Evolutionary conservation across 768 basidiomycete genomes (phyloP).

Genomic region (Termitomyces titanicus): DNA sequence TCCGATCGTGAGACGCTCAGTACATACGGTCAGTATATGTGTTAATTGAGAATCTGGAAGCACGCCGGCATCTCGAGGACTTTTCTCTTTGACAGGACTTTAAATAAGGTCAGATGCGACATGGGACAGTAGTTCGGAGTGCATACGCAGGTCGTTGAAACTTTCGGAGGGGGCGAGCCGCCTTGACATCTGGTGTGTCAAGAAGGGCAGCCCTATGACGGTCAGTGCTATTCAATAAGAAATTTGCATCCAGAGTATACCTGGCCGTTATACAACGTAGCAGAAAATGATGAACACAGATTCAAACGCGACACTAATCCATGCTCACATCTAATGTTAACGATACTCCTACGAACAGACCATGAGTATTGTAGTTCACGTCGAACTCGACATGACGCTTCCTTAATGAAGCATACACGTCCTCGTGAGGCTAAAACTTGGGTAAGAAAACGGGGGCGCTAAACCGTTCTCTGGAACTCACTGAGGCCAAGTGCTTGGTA

Average conservation of each 20-base stretch:
- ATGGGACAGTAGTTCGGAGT: neutral
- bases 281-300: neutral
- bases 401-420: slow-evolving; percentile 44
- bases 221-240: neutral
- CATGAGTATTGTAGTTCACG: slow-evolving; percentile 46
- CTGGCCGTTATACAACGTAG: slow-evolving; percentile 19
- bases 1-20: neutral
- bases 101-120: neutral
- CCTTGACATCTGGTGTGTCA: slow-evolving; percentile 47
- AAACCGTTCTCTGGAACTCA: neutral
- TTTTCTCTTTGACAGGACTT: slow-evolving; percentile 43
- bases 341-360: slow-evolving; percentile 57
- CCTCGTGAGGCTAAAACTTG: slow-evolving; percentile 39
- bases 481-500: slow-evolving; percentile 26
- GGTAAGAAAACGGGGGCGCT: too few relatives aligned
- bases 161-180: slow-evolving; percentile 50
- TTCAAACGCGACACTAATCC: neutral
- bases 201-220: slow-evolving; percentile 41
- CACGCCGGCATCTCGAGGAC: slow-evolving; percentile 35
- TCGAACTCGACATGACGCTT: slow-evolving; percentile 41
- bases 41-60: slow-evolving; percentile 47
- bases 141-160: slow-evolving; percentile 41
- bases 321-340: slow-evolving; percentile 41
- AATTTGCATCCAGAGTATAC: slow-evolving; percentile 10
- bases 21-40: slow-evolving; percentile 50